Conservation (phyloP, 2,329 filamentous ascomycete genomes). For the Trichoderma simmonsii region DNA sequence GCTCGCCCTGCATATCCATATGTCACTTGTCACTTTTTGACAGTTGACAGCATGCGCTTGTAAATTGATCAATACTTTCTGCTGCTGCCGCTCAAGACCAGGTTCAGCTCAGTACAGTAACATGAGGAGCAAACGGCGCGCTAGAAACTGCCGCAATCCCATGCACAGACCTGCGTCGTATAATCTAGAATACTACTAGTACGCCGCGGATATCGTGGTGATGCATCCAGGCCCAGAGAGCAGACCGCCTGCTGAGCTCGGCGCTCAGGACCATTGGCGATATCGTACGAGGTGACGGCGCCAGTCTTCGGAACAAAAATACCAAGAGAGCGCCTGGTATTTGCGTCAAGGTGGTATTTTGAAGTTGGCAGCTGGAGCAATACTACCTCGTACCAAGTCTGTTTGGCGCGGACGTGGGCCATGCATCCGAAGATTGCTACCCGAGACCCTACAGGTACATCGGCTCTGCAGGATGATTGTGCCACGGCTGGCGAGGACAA, state of each 20-base stretch:
- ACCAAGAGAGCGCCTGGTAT: background rate
- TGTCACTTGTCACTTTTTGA: constrained; percentile 4
- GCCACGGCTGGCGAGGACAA: background rate
- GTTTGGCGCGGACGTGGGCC: background rate
- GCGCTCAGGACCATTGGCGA: background rate
- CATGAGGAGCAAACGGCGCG: background rate
- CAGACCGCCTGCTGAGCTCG: background rate
- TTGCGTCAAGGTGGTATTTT: background rate
- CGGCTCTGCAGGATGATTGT: background rate
- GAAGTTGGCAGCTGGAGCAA: background rate
- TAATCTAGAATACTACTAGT: background rate
- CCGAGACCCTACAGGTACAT: background rate
- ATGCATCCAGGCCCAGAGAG: background rate
- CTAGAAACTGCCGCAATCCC: background rate
- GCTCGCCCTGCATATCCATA: background rate
- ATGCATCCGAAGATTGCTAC: background rate
- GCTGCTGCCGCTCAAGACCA: background rate
- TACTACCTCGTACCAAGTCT: background rate
- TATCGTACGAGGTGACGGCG: background rate
- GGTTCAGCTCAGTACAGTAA: background rate
- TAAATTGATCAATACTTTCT: background rate
- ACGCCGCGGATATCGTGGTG: background rate
- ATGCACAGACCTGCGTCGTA: background rate
- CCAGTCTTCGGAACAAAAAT: background rate
- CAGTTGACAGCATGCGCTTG: background rate